Percentiles rank a stretch among this genome's conserved stretches.
Conservation (phyloP, 495 filamentous ascomycete species). For the Penicillium canariense region DNA sequence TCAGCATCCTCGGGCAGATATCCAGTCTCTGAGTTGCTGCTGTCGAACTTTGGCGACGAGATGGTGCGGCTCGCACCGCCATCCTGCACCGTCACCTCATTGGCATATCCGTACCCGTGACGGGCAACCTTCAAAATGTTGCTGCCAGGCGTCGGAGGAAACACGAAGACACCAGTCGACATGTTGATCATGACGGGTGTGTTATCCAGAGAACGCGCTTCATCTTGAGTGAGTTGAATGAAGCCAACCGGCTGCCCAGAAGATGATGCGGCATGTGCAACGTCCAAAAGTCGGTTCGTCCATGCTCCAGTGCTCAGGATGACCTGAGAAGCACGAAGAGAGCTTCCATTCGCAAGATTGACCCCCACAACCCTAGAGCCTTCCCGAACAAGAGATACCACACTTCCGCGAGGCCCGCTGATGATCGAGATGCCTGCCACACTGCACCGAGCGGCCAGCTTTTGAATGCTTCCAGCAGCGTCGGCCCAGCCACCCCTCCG, state of each 20-base stretch:
- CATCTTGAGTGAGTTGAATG: slow-evolving; percentile 58
- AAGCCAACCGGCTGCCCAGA: slow-evolving; percentile 71
- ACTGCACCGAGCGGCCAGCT: slow-evolving; percentile 41
- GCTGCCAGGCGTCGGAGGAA: slow-evolving; percentile 55
- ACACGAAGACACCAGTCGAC: slow-evolving; percentile 67
- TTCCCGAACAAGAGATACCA: slow-evolving; percentile 20
- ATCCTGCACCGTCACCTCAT: slow-evolving; percentile 31
- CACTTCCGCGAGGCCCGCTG: slow-evolving; percentile 29
- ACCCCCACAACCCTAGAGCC: slow-evolving; percentile 48
- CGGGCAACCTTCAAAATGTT: slow-evolving; percentile 70
- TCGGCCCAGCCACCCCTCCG: slow-evolving; percentile 69
- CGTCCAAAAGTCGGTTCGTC: slow-evolving; percentile 54
- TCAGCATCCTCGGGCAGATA: slow-evolving; percentile 57
- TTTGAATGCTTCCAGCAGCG: slow-evolving; percentile 62
- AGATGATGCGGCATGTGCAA: slow-evolving; percentile 37
- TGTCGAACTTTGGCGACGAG: slow-evolving; percentile 30
- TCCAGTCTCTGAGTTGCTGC: slow-evolving; percentile 28
- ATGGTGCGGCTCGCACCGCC: slow-evolving; percentile 16
- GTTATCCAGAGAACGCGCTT: slow-evolving; percentile 53
- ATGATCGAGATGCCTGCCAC: slow-evolving; percentile 29
- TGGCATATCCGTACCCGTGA: slow-evolving; percentile 70
- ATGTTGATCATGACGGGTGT: slow-evolving; percentile 74
- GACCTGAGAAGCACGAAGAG: slow-evolving; percentile 60
- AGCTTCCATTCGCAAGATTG: slow-evolving; percentile 46
- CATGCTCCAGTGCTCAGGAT: slow-evolving; percentile 78